Evolutionary conservation across 345 rosid species (phyloP).

Genomic region (Boechera stricta): DNA sequence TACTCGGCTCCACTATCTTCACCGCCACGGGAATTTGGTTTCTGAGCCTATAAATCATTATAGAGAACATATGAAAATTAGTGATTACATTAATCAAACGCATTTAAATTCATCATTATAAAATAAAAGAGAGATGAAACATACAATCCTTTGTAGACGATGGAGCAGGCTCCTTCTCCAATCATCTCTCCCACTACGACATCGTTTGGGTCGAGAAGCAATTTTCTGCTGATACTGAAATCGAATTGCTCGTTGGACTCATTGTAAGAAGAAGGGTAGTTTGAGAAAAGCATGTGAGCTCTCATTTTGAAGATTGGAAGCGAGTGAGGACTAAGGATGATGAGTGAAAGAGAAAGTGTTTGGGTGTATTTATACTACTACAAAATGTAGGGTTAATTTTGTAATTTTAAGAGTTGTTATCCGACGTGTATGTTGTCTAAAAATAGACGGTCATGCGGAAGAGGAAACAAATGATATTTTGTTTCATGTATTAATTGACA

Average conservation of each 20-base stretch:
- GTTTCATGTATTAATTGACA: background rate
- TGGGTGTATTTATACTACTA: background rate
- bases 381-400: background rate
- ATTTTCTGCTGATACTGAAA: constrained; percentile 49
- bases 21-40: constrained; percentile 53
- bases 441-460: background rate
- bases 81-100: background rate
- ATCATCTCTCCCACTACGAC: constrained; percentile 49
- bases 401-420: background rate
- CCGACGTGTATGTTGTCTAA: background rate
- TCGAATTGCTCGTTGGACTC: constrained; percentile 32
- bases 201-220: constrained; percentile 51
- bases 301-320: background rate
- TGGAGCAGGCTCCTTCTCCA: constrained; percentile 57
- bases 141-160: constrained; percentile 61
- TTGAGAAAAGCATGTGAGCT: background rate
- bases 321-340: background rate
- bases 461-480: no score
- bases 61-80: background rate
- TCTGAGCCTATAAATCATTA: constrained; percentile 29
- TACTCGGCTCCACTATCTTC: constrained; percentile 57
- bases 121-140: constrained; percentile 27
- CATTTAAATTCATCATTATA: background rate
- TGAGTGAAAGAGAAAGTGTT: background rate
- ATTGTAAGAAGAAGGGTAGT: background rate